Percentiles rank a stretch among this genome's conserved stretches.
Evolutionary conservation across 352 stramenopile genomes (phyloP).

Genomic region (Phytopythium ostracodes): DNA sequence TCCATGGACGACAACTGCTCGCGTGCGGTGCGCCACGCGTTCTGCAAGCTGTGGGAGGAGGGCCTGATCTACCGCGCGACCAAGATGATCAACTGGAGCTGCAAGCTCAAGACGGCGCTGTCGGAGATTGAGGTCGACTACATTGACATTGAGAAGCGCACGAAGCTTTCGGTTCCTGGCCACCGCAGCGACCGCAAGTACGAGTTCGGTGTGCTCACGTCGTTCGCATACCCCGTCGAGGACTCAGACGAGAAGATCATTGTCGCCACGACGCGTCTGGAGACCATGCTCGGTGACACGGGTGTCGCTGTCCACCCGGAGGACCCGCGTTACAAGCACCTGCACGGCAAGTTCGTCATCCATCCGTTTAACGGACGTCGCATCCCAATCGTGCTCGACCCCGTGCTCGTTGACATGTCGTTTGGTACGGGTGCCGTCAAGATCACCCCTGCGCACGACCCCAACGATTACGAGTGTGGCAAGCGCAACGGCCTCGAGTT

Average conservation of each 20-base stretch:
- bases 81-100: slow-evolving; percentile 99
- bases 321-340: slow-evolving; percentile 97
- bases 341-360: slow-evolving; percentile 97
- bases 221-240: slow-evolving; percentile 97
- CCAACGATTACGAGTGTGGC: slow-evolving; percentile 99
- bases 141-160: slow-evolving; percentile 97
- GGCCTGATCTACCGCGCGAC: slow-evolving; percentile 98
- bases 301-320: slow-evolving; percentile 98
- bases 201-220: slow-evolving; percentile 98
- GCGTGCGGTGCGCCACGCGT: slow-evolving; percentile 96
- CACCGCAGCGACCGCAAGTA: slow-evolving; percentile 96
- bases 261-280: slow-evolving; percentile 94
- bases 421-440: slow-evolving; percentile 99
- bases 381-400: slow-evolving; percentile 97
- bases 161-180: slow-evolving; percentile 94
- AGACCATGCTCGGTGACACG: slow-evolving; percentile 99
- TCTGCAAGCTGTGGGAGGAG: slow-evolving; percentile 90
- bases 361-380: slow-evolving; percentile 98
- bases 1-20: slow-evolving; percentile 99
- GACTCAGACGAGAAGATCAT: slow-evolving; percentile 76
- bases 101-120: slow-evolving; percentile 95
- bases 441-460: slow-evolving; percentile 98
- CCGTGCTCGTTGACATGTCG: slow-evolving; percentile 96
- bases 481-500: slow-evolving; percentile 97
- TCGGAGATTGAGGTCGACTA: slow-evolving; percentile 99